phyloP scores from a whole-genome alignment of 352 stramenopile genomes.

The Albugo candida region DNA sequence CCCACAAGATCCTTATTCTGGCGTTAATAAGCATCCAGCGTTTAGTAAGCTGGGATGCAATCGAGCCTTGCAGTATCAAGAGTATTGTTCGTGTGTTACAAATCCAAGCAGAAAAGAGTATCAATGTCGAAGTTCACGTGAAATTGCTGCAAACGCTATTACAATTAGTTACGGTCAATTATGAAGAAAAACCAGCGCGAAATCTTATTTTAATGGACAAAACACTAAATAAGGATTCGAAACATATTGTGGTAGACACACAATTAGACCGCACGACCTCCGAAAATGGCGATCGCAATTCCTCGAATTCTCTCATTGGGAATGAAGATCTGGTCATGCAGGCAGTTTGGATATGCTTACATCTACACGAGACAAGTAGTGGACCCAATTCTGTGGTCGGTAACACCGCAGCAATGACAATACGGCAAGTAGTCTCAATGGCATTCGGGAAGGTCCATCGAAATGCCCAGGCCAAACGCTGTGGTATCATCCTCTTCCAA shows the following conservation, averaged over 20 bases:
- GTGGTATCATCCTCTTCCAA: conserved; percentile 71
- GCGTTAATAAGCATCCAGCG: conserved; percentile 89
- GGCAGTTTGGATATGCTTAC: conserved; percentile 75
- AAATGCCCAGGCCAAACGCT: conserved; percentile 45
- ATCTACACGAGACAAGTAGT: conserved; percentile 52
- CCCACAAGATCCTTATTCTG: conserved; percentile 84
- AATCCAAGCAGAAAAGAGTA: conserved; percentile 87
- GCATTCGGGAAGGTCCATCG: conserved; percentile 65
- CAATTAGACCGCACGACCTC: background rate
- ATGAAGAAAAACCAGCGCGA: conserved; percentile 15
- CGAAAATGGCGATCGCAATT: background rate
- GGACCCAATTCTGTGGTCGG: conserved; percentile 57
- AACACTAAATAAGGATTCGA: too few relatives aligned
- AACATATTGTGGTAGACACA: background rate
- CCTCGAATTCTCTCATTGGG: conserved; percentile 27
- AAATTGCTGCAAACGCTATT: conserved; percentile 80
- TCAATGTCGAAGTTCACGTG: conserved; percentile 62
- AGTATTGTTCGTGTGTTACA: conserved; percentile 91
- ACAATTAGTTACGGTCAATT: conserved; percentile 68
- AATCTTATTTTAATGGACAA: too few relatives aligned
- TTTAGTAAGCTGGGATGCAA: conserved; percentile 88
- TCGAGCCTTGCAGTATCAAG: conserved; percentile 84
- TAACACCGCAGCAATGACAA: conserved; percentile 77
- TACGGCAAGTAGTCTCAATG: conserved; percentile 72
- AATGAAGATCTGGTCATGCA: conserved; percentile 78